Percentiles rank a stretch among this genome's conserved stretches.
Evolutionary conservation across 768 basidiomycete genomes (phyloP).

Genomic region (Suillus hirtellus): DNA sequence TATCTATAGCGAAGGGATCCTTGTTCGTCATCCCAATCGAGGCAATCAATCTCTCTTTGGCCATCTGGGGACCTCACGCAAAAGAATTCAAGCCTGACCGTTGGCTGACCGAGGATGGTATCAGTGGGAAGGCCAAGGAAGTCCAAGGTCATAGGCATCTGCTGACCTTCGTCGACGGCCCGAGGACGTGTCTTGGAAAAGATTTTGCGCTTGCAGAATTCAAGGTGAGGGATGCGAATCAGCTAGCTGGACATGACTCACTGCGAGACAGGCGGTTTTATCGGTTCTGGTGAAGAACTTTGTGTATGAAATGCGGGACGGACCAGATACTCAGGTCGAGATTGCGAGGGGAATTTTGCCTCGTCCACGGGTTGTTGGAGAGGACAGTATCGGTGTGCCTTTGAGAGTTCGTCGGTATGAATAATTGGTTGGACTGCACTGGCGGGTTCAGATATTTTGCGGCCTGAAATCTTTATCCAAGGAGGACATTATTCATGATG

Average conservation of each 20-base stretch:
- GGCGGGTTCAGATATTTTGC: background rate
- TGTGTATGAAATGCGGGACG: conserved; percentile 15
- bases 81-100: conserved; percentile 44
- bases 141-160: conserved; percentile 42
- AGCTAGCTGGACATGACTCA: background rate
- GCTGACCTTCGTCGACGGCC: conserved; percentile 46
- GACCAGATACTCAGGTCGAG: conserved; percentile 12
- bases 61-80: conserved; percentile 47
- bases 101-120: conserved; percentile 38
- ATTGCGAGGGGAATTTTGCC: conserved; percentile 9
- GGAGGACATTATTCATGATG: too few relatives aligned
- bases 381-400: conserved; percentile 31
- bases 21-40: conserved; percentile 38
- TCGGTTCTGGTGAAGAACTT: conserved; percentile 40
- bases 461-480: background rate
- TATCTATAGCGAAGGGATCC: conserved; percentile 41
- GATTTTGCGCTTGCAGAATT: conserved; percentile 42
- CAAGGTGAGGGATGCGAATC: conserved; percentile 32
- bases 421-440: background rate
- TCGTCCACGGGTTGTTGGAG: conserved; percentile 24
- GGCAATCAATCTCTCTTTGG: conserved; percentile 39
- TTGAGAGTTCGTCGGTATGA: conserved; percentile 31
- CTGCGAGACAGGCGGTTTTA: conserved; percentile 37
- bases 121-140: conserved; percentile 32
- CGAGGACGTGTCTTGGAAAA: conserved; percentile 45